Conservation (phyloP, 2,329 filamentous ascomycete species). For the Diaporthe sp. region DNA sequence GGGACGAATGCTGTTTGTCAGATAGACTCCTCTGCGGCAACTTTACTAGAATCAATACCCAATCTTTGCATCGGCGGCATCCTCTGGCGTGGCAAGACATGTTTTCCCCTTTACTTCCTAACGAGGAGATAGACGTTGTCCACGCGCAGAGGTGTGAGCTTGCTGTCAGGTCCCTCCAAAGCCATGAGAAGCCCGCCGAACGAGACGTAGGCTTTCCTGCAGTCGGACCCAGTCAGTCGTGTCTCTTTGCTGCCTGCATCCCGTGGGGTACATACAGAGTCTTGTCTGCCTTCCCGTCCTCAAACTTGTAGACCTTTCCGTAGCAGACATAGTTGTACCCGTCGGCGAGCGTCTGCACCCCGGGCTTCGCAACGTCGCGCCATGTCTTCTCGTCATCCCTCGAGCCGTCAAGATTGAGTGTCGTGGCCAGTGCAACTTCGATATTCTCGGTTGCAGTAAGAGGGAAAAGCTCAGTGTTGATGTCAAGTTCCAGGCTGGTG, state of each 20-base stretch:
- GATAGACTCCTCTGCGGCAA: conserved; percentile 27
- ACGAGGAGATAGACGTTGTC: conserved; percentile 94
- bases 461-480: conserved; percentile 94
- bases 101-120: conserved; percentile 78
- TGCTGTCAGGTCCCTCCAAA: conserved; percentile 94
- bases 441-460: conserved; percentile 80
- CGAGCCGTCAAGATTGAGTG: conserved; percentile 86
- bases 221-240: not conserved
- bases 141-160: conserved; percentile 90
- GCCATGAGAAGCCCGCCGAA: conserved; percentile 94
- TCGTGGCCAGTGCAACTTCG: conserved; percentile 86
- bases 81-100: not conserved
- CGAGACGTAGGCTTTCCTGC: conserved; percentile 91
- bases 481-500: conserved; percentile 86
- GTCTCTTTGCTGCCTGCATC: not conserved
- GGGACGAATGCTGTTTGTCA: conserved; percentile 28
- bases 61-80: conserved; percentile 1
- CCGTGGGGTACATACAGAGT: conserved; percentile 78
- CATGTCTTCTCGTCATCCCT: conserved; percentile 85
- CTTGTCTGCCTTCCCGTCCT: conserved; percentile 82
- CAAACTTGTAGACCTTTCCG: conserved; percentile 90
- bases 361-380: conserved; percentile 77
- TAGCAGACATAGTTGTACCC: conserved; percentile 91
- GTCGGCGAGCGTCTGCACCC: conserved; percentile 77
- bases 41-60: conserved; percentile 33